These are phyloP conservation scores for Lojkania enalia DNA, from an alignment of 2,329 filamentous ascomycete species.

Conservation along the genomic window DNA sequence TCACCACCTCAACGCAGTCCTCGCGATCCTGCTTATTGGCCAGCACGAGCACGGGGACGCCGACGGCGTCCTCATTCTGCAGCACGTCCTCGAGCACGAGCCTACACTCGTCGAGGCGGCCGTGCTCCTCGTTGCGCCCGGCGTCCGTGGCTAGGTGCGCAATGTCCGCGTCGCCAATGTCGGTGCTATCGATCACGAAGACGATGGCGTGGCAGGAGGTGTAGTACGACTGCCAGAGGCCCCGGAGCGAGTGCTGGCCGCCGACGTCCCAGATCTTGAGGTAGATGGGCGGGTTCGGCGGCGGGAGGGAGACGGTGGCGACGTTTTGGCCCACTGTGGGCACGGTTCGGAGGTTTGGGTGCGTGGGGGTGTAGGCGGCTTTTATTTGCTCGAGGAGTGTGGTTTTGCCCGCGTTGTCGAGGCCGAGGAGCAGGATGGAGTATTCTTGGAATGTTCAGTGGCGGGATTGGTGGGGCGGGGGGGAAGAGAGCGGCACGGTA, in stretches of 20 bases:
- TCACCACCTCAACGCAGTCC: conserved; percentile 94
- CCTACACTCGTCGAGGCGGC: conserved; percentile 83
- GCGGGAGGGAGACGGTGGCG: conserved; percentile 75
- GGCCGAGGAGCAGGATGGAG: conserved; percentile 92
- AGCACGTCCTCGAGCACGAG: conserved; percentile 88
- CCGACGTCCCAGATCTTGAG: conserved; percentile 98
- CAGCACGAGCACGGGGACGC: conserved; percentile 86
- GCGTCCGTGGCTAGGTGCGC: conserved; percentile 49
- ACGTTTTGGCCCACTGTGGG: conserved; percentile 98
- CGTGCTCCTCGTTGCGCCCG: conserved; percentile 36
- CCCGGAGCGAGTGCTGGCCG: conserved; percentile 84
- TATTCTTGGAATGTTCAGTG: conserved; percentile 66
- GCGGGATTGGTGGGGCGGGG: conserved; percentile 12
- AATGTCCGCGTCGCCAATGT: conserved; percentile 84
- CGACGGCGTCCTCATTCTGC: conserved; percentile 82
- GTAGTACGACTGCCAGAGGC: conserved; percentile 97
- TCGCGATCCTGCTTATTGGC: conserved; percentile 98
- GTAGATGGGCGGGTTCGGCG: conserved; percentile 77
- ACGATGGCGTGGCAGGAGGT: conserved; percentile 92
- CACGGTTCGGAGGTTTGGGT: conserved; percentile 79
- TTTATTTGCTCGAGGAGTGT: conserved; percentile 98
- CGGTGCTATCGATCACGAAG: conserved; percentile 94
- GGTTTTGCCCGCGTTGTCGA: conserved; percentile 98
- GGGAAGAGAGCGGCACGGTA: conserved; percentile 36
- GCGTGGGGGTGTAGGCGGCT: conserved; percentile 73